phyloP scores from a whole-genome alignment of 2,329 filamentous ascomycete species.

The Diaporthe sp. region DNA sequence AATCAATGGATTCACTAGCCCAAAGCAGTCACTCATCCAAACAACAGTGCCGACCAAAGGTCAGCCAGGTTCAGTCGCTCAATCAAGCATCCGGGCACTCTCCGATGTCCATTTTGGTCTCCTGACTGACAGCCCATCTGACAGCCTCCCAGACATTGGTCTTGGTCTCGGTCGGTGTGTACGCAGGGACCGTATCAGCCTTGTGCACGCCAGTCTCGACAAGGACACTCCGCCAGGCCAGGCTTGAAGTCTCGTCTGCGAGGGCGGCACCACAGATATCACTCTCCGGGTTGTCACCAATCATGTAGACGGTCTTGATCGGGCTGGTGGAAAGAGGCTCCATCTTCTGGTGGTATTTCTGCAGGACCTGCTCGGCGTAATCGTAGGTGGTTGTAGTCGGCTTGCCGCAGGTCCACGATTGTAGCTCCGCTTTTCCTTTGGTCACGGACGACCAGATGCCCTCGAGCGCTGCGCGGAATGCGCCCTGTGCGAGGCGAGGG shows the following conservation, averaged over 20 bases:
- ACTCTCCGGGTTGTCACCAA: constrained; percentile 77
- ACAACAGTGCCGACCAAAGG: not conserved
- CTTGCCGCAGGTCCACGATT: constrained; percentile 75
- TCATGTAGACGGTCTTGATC: constrained; percentile 76
- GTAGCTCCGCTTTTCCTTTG: constrained; percentile 58
- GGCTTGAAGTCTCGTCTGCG: constrained; percentile 54
- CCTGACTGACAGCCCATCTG: constrained; percentile 62
- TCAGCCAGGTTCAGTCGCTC: not conserved
- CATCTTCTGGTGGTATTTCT: constrained; percentile 45
- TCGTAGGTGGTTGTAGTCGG: constrained; percentile 74
- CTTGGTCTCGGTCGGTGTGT: constrained; percentile 69
- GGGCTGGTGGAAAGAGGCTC: not conserved
- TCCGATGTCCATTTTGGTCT: constrained; percentile 27
- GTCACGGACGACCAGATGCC: constrained; percentile 71
- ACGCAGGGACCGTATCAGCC: constrained; percentile 58
- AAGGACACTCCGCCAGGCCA: constrained; percentile 75
- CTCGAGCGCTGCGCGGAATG: constrained; percentile 74
- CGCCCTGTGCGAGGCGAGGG: constrained; percentile 79
- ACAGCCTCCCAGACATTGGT: constrained; percentile 77
- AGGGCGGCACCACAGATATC: constrained; percentile 75
- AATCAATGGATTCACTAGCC: not conserved
- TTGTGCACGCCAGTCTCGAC: constrained; percentile 77
- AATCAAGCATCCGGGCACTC: not conserved
- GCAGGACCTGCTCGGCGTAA: constrained; percentile 74
- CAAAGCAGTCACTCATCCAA: not conserved